Base-by-base conservation (phyloP, 2,329 filamentous ascomycete genomes). In the Penicillium olsonii region DNA sequence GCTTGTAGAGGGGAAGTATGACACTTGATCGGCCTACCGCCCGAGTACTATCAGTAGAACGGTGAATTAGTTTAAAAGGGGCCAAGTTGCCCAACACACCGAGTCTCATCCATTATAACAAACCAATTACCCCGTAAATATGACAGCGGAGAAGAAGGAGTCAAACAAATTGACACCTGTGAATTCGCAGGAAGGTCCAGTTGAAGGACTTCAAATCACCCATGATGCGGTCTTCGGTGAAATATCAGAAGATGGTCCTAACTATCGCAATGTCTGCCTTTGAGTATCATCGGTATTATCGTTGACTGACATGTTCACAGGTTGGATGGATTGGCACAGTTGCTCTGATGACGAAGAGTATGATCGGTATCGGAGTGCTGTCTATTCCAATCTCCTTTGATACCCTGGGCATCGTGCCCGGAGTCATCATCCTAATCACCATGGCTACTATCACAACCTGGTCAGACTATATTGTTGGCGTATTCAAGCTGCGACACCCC, bases 391-490 rank as follows among this genome's bases (percentile, higher is more conserved):
- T 38, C 24, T 39, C 39, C 3, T 44, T 49, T 6, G 46, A 49
- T 18, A 49, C 34, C 5, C 34, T 49, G n/a, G 38, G 48, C 17
- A 34, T 42, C 22, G 31, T 49, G 39, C 46, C 46, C 3, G 46
- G 46, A 6, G 38, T 49, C 26, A 44, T 49, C 22, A 9, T 49
- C 9, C 22, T 50, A 8, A 15, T 39, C 17, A 34, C 41, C 15
- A 51, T 51, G 19, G 42, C 43, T 15, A 33, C 12, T 24, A 42
- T 51, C 24, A 46, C 46, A 24, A 49, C 46, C 12, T 49, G 46
- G 46, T 49, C 46, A 4, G 43, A 49, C 19, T 49, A 37, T 24
- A 49, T 49, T 24, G 31, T 44, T 27, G 46, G 46, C 5, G 40
- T 49, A 4, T 49, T 49, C 33, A 49, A 49, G 14, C 5, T 44